A percentile compares a stretch with the other conserved stretches of the same genome.
Evolutionary conservation across 495 filamentous ascomycete genomes (phyloP).

Genomic region (Xylaria longipes): DNA sequence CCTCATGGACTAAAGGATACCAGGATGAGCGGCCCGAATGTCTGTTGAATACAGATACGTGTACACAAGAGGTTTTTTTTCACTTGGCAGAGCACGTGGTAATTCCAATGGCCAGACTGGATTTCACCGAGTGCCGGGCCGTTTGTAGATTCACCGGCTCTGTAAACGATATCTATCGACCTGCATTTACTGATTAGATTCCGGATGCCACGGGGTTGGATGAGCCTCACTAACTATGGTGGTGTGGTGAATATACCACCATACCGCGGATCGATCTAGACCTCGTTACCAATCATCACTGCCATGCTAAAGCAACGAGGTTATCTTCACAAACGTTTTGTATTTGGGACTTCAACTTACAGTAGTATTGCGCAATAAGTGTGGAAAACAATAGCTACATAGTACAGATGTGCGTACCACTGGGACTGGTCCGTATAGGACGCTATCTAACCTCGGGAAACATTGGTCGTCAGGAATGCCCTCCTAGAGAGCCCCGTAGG

Average conservation of each 20-base stretch:
- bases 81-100: slow-evolving; percentile 19
- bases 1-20: slow-evolving; percentile 18
- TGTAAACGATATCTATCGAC: background rate
- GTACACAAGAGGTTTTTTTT: background rate
- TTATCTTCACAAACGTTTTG: background rate
- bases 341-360: background rate
- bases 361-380: background rate
- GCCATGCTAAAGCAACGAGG: background rate
- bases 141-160: slow-evolving; percentile 13
- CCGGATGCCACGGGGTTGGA: background rate
- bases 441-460: slow-evolving; percentile 10
- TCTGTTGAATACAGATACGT: background rate
- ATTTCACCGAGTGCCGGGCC: slow-evolving; percentile 28
- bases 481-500: background rate
- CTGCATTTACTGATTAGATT: background rate
- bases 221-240: background rate
- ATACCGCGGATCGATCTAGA: slow-evolving; percentile 10
- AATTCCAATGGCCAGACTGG: slow-evolving; percentile 14
- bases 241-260: background rate
- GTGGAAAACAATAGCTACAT: background rate
- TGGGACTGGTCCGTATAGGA: background rate
- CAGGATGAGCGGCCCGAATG: slow-evolving; percentile 27
- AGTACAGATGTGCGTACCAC: background rate
- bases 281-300: background rate
- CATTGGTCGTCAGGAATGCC: background rate